Evolutionary conservation across 139 green algal species (phyloP), one percentile per base, ranked within the genome.

Genomic region (Monoraphidium neglectum): DNA sequence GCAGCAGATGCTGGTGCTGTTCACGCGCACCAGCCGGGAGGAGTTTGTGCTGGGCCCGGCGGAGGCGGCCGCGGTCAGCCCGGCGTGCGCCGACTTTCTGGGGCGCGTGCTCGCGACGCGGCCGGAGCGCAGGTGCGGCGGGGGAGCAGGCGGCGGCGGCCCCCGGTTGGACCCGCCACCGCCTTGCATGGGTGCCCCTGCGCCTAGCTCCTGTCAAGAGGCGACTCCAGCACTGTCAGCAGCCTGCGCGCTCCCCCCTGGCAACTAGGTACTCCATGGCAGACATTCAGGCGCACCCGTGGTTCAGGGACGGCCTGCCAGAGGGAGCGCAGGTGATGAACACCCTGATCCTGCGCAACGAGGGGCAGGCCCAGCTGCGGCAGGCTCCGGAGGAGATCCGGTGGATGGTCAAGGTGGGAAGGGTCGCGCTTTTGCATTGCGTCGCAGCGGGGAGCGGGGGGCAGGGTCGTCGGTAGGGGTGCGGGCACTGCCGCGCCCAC

Each of bases 281-380:
- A 1, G 63, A 82, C 47, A 70, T 91, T 0, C 69, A 84, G 76
- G 43, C 32, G 26, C 84, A 92, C 72, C 76, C 82, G 38, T 92
- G 83, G 81, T 92, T 89, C 75, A 70, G n/a, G 51, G 73, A 69
- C 21, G 51, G 40, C 16, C 74, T 90, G 64, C 85, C 85, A 1
- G 77, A 83, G 30, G 85, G 85, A 2, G 85, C 85, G 5, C 46
- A 35, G 4, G 28, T 75, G 16, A 84, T 87, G 70, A 90, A 90
- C 59, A 37, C 68, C 15, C 66, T 68, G 46, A 72, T 82, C 64
- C 21, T 77, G 36, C 64, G 74, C 12, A 59, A 71, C 30, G 51
- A 13, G 18, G 63, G 47, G 5, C 37, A 35, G 10, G 3, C 75
- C 10, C 51, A 49, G 53, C 28, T 49, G 21, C 35, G 47, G 24